Evolutionary conservation across 768 basidiomycete species (phyloP), one percentile per base, ranked within the genome.

Genomic region (Rhodotorula taiwanensis): DNA sequence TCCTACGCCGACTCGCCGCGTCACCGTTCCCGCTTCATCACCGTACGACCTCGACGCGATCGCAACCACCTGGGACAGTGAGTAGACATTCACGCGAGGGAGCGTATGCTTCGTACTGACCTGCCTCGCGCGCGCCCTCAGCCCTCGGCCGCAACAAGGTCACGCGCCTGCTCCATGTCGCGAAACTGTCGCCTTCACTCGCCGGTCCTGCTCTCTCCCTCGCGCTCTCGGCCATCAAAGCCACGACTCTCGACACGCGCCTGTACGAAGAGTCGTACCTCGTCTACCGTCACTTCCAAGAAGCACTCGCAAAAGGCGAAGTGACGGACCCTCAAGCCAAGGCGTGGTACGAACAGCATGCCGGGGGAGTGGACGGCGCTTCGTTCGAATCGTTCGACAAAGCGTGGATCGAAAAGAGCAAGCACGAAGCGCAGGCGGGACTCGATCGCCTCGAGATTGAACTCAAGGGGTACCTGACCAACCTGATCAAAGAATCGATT

Each of bases 401-500:
- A 58, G 79, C 78, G 16, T 95, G 90, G 92, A 76, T 83, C 23
- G 87, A 92, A 20, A 27, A 34, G 30, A 62, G 70, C 13, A 58
- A 58, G 54, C 81, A 78, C 33, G 78, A 79, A 47, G 79, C 81
- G 64, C 83, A 81, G 75, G 89, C 87, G 71, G 89, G 93, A 73
- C 80, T 79, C 62, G 82, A 81, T n/a, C 89, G 86, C 75, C 78
- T 95, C 61, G 93, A 95, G 78, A 86, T 92, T 9, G 94, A 98
- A 75, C 79, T 97, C 73, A 93, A 91, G 82, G 89, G 87, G 16
- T 97, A 97, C 73, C 81, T 85, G 68, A 92, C 88, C 71, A 98
- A 95, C 75, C 86, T 97, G 85, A 95, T 98, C 80, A 98, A 95
- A 77, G 94, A 98, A 81, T 92, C 89, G 80, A 93, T 95, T 71